Evolutionary conservation across 495 filamentous ascomycete genomes (phyloP), one percentile per base, ranked within the genome.

Genomic region (Penicillium canariense): DNA sequence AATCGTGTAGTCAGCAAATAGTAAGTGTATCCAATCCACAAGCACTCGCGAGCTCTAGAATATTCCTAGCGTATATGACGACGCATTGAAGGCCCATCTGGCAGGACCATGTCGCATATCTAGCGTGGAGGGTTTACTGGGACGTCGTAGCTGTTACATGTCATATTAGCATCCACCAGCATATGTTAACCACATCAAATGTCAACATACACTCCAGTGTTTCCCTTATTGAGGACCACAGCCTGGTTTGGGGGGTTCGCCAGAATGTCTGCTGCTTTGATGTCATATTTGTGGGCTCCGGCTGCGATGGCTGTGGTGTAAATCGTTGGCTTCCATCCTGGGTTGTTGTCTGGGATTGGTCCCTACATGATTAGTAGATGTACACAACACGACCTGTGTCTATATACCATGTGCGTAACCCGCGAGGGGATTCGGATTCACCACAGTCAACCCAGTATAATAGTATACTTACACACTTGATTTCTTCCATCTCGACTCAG

Each of bases 361-460:
- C 44, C 44, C 40, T 18, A 42, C 42, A 47, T 47, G 5, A 30
- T 54, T 18, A 54, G 52, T 22, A 48, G 22, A 54, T 46, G 5
- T 23, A 12, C 22, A 32, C 8, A n/a, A 39, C 6, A 48, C 20
- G 25, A n/a, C n/a, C n/a, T n/a, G n/a, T n/a, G n/a, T n/a, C n/a
- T n/a, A n/a, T n/a, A n/a, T n/a, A n/a, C n/a, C 23, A 42, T 54
- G 28, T n/a, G 34, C 52, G 15, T 54, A 54, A 25, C 59, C 45
- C 4, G 10, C 4, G 17, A 52, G 2, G 11, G 20, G 9, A 10
- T 52, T 27, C 5, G 49, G 49, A 14, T 44, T 44, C 3, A 25
- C 4, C n/a, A 38, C 49, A 18, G 4, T 52, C 27, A 52, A 44
- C n/a, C n/a, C n/a, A n/a, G n/a, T n/a, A n/a, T n/a, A n/a, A n/a